Conservation (phyloP, 176 grass and related monocot species). For the Zizania latifolia region DNA sequence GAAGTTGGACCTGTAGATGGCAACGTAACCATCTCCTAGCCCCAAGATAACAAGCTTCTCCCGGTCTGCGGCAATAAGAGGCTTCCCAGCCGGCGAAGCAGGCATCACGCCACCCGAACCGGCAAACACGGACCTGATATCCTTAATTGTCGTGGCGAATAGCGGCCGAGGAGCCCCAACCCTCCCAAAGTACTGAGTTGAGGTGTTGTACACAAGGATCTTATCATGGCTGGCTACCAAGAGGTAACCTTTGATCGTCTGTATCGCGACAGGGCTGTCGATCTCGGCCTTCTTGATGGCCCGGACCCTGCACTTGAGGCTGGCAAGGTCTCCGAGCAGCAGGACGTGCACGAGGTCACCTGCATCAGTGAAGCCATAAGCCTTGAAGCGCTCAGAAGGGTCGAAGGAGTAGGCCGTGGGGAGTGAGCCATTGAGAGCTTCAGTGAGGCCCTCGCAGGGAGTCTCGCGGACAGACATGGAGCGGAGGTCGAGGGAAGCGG, state of each 20-base stretch:
- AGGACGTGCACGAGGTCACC: constrained; percentile 82
- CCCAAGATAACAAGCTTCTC: constrained; percentile 93
- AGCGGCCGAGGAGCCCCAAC: constrained; percentile 58
- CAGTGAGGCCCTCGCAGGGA: constrained; percentile 54
- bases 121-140: constrained; percentile 76
- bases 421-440: constrained; percentile 54
- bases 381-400: constrained; percentile 78
- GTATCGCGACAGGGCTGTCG: constrained; percentile 51
- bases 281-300: constrained; percentile 68
- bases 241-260: constrained; percentile 77
- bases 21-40: constrained; percentile 68
- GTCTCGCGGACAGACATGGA: constrained; percentile 79
- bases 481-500: constrained; percentile 73
- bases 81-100: constrained; percentile 32
- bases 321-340: constrained; percentile 77
- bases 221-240: constrained; percentile 72
- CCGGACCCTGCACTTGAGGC: constrained; percentile 78
- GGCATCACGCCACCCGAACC: constrained; percentile 23
- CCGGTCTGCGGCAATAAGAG: constrained; percentile 55
- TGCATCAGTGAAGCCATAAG: constrained; percentile 67
- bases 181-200: constrained; percentile 74
- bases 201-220: constrained; percentile 86
- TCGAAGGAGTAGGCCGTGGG: constrained; percentile 79
- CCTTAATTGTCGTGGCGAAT: constrained; percentile 54
- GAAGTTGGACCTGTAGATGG: constrained; percentile 75